These are phyloP conservation scores for Populus hybrid DNA, from an alignment of 441 rosid genomes.

Conservation along the genomic window DNA sequence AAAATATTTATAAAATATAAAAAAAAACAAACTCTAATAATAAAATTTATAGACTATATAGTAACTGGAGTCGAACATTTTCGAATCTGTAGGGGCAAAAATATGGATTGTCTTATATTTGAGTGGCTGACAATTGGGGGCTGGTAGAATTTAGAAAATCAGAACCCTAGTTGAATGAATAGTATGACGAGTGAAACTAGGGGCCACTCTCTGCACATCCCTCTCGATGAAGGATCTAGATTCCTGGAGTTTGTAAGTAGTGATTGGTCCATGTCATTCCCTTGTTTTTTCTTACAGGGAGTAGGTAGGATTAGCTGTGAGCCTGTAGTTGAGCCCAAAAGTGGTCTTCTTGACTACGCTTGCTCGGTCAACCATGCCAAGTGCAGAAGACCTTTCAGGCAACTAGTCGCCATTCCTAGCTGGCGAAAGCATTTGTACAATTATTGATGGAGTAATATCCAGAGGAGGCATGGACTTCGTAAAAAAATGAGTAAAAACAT, in stretches of 20 bases:
- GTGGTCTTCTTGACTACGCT: slow-evolving; percentile 2
- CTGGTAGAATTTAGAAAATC: neutral
- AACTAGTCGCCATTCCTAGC: neutral
- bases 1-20: too few relatives aligned
- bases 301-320: slow-evolving; percentile 19
- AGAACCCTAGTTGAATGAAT: neutral
- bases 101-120: neutral
- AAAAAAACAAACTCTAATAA: too few relatives aligned
- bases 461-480: slow-evolving; percentile 20
- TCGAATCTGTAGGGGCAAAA: neutral
- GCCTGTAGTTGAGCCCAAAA: neutral
- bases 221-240: neutral
- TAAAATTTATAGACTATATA: too few relatives aligned
- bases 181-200: neutral
- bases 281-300: neutral
- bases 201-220: neutral
- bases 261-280: neutral
- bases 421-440: neutral
- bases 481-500: neutral
- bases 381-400: slow-evolving; percentile 7
- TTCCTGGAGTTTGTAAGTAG: neutral
- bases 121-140: neutral
- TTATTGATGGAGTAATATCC: neutral
- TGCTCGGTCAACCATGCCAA: slow-evolving; percentile 9
- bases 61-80: neutral